Conservation (phyloP, 1,284 basidiomycete genomes). For the Pseudozyma thailandica region DNA sequence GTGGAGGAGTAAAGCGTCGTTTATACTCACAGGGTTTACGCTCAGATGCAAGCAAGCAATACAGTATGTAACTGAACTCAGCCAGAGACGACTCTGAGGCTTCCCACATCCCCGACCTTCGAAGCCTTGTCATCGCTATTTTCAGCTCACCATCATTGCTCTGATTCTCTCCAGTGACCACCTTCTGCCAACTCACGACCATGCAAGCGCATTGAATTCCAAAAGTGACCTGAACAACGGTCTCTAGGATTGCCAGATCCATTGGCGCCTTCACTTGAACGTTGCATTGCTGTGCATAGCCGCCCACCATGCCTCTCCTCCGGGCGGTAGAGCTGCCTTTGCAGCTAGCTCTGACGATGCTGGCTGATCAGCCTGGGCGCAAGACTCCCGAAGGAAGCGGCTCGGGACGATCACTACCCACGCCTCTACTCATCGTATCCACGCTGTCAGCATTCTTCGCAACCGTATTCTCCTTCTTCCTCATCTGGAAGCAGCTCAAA, state of each 20-base stretch:
- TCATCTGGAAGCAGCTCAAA: slow-evolving; percentile 87
- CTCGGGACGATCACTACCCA: slow-evolving; percentile 71
- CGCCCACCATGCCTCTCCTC: slow-evolving; percentile 22
- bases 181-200: too few relatives aligned
- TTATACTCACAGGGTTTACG: too few relatives aligned
- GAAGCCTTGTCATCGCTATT: too few relatives aligned
- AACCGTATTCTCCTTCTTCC: slow-evolving; percentile 81
- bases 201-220: too few relatives aligned
- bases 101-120: too few relatives aligned
- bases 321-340: slow-evolving; percentile 9
- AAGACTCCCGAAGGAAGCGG: slow-evolving; percentile 64
- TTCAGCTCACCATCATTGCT: too few relatives aligned
- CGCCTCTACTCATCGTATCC: slow-evolving; percentile 73
- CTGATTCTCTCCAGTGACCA: too few relatives aligned
- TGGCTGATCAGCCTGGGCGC: slow-evolving; percentile 14
- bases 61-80: too few relatives aligned
- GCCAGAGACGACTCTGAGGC: too few relatives aligned
- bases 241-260: neutral
- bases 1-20: too few relatives aligned
- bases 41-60: too few relatives aligned
- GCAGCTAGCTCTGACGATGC: slow-evolving; percentile 6
- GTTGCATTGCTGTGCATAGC: neutral
- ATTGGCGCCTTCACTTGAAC: too few relatives aligned
- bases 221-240: slow-evolving; percentile 1
- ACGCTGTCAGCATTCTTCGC: slow-evolving; percentile 75